phyloP scores from a whole-genome alignment of 2,329 filamentous ascomycete genomes.

The Diaporthe nobilis region DNA sequence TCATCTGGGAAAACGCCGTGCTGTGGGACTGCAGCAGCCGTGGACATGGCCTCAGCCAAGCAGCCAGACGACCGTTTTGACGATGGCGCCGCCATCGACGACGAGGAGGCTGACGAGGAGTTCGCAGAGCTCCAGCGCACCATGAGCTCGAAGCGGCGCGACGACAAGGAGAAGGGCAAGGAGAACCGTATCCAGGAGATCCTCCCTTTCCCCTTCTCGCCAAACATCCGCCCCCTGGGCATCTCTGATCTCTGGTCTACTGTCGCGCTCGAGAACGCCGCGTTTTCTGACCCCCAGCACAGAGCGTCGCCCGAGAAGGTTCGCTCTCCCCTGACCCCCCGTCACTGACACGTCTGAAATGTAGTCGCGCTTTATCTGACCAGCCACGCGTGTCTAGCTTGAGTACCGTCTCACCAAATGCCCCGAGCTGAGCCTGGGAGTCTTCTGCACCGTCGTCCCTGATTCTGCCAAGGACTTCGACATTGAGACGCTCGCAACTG shows the following conservation, averaged over 20 bases:
- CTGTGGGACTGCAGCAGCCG: conserved; percentile 11
- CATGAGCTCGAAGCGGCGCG: conserved; percentile 56
- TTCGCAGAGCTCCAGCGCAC: conserved; percentile 55
- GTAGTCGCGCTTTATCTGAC: conserved; percentile 25
- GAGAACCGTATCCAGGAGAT: conserved; percentile 58
- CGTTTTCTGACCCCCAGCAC: conserved; percentile 65
- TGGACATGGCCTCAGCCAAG: conserved; percentile 6
- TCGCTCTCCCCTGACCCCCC: conserved; percentile 43
- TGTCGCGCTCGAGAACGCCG: conserved; percentile 67
- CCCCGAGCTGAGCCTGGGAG: conserved; percentile 82
- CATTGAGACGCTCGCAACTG: conserved; percentile 67
- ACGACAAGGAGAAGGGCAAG: conserved; percentile 49
- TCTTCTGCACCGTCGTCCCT: conserved; percentile 78
- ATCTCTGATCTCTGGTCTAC: conserved; percentile 74
- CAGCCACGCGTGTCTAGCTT: conserved; percentile 66
- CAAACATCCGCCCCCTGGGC: conserved; percentile 81
- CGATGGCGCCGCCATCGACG: conserved; percentile 47
- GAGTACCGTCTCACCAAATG: conserved; percentile 81
- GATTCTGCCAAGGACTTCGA: conserved; percentile 61
- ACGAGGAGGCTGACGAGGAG: conserved; percentile 50
- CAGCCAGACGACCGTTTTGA: conserved; percentile 33
- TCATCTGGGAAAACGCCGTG: background rate
- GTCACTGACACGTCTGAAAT: background rate
- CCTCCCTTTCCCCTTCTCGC: conserved; percentile 74
- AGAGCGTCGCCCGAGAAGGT: conserved; percentile 69